Conservation (phyloP, 2,329 filamentous ascomycete species). For the Aspergillus pseudoviridinutans region DNA sequence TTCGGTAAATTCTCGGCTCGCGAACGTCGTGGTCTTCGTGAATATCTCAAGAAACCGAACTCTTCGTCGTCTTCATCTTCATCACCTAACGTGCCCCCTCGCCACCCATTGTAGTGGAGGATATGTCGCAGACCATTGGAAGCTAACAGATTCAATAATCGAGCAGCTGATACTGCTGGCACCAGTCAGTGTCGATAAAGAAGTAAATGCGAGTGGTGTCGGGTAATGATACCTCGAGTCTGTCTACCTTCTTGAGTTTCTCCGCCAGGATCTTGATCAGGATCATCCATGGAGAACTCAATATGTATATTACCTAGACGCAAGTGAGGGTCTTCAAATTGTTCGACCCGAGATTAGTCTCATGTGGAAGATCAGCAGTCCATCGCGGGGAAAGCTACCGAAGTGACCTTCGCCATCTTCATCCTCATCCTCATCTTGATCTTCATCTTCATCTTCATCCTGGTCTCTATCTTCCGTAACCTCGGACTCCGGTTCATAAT, state of each 20-base stretch:
- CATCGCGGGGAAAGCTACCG: slow-evolving; percentile 8
- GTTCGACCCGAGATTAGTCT: not conserved
- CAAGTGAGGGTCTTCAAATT: slow-evolving; percentile 13
- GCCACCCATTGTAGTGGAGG: slow-evolving; percentile 37
- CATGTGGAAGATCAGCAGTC: not conserved
- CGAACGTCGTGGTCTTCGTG: slow-evolving; percentile 44
- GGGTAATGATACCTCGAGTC: slow-evolving; percentile 18
- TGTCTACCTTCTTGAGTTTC: slow-evolving; percentile 9
- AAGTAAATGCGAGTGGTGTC: not conserved
- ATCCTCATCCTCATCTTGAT: slow-evolving; percentile 34
- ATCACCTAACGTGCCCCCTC: slow-evolving; percentile 15
- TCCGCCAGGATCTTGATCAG: slow-evolving; percentile 12
- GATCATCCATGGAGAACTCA: slow-evolving; percentile 26
- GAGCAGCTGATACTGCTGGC: slow-evolving; percentile 31
- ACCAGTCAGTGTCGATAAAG: slow-evolving; percentile 4
- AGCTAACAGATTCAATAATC: slow-evolving; percentile 54
- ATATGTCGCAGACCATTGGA: slow-evolving; percentile 52
- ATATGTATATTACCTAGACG: slow-evolving; percentile 25
- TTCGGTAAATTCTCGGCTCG: slow-evolving; percentile 64
- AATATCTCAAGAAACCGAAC: slow-evolving; percentile 36
- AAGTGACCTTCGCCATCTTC: slow-evolving; percentile 26
- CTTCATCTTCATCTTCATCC: slow-evolving; percentile 35
- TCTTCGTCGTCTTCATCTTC: slow-evolving; percentile 31
- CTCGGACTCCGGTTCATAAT: slow-evolving; percentile 45
- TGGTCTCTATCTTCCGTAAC: slow-evolving; percentile 31